Percentiles rank a stretch among this genome's conserved stretches.
These are phyloP conservation scores for Byssothecium circinans DNA, from an alignment of 2,329 filamentous ascomycete species.

Conservation along the genomic window DNA sequence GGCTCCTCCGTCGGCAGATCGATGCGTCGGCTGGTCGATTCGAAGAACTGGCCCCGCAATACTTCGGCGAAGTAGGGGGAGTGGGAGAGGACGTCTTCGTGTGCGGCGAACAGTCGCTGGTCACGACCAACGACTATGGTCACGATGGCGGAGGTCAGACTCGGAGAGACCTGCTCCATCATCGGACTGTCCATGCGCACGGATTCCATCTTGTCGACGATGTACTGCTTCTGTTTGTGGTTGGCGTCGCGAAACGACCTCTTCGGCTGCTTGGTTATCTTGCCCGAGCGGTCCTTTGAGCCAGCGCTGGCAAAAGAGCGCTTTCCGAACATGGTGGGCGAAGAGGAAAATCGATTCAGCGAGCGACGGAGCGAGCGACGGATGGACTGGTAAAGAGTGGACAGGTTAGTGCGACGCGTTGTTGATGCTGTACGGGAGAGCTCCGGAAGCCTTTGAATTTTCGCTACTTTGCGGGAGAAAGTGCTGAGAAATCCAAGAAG, in stretches of 20 bases:
- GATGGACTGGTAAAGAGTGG: slow-evolving; percentile 53
- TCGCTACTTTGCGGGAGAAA: slow-evolving; percentile 40
- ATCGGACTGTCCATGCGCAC: slow-evolving; percentile 60
- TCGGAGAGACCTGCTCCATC: slow-evolving; percentile 53
- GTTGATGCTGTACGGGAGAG: slow-evolving; percentile 51
- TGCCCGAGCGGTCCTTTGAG: slow-evolving; percentile 83
- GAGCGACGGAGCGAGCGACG: slow-evolving; percentile 50
- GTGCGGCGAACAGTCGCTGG: slow-evolving; percentile 88
- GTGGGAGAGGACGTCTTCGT: slow-evolving; percentile 86
- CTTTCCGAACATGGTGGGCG: slow-evolving; percentile 76
- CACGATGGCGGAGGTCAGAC: slow-evolving; percentile 72
- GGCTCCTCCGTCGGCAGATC: slow-evolving; percentile 79
- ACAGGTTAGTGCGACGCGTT: slow-evolving; percentile 55
- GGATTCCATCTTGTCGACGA: slow-evolving; percentile 72
- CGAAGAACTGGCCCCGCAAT: slow-evolving; percentile 72
- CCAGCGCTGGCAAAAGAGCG: slow-evolving; percentile 68
- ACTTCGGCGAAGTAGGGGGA: slow-evolving; percentile 80
- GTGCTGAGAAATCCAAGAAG: slow-evolving; percentile 37
- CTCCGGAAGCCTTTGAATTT: slow-evolving; percentile 55
- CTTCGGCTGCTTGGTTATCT: slow-evolving; percentile 76
- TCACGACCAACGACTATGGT: slow-evolving; percentile 83
- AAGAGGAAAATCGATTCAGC: slow-evolving; percentile 47
- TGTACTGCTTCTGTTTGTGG: slow-evolving; percentile 79
- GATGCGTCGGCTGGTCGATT: slow-evolving; percentile 72
- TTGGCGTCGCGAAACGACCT: slow-evolving; percentile 76